Evolutionary conservation across 192 early-diverging fungal species (phyloP), one percentile per base, ranked within the genome.

Genomic region (Neocallimastix lanati): DNA sequence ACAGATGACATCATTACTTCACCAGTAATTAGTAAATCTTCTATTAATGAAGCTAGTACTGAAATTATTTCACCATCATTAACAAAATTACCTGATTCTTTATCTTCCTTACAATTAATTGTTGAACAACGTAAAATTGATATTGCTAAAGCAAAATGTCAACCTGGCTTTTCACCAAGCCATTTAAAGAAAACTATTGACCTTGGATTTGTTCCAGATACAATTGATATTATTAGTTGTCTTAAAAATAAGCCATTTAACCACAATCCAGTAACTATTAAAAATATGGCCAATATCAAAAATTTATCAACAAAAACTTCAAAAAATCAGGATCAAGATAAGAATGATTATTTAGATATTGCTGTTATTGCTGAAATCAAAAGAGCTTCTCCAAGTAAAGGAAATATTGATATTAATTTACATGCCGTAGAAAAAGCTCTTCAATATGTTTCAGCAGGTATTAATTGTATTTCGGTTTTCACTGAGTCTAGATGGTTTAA

Each of bases 401-500:
- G 97, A 28, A 88, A 93, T 79, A 98, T 99, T 81, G 90, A 93
- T 79, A 82, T 92, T 27, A 81, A 82, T 11, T 95, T 92, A 11
- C 93, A 97, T 82, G 96, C 98, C 0, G 92, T 94, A 13, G 90
- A 92, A 67, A 94, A 96, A 80, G 96, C 94, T 1, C 80, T 96
- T 12, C 82, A 82, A 50, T 99, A 99, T 82, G 94, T 96, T 0
- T 85, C 86, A 13, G 95, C 93, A 3, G 95, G 96, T n/a, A 96
- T 96, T 0, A 90, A 93, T 28, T 94, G 92, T 2, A 96, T 99
- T 79, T 97, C 96, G 78, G 98, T 99, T 12, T 85, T 99, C 85
- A 99, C 98, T 5, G 98, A 99, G 85, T 93, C 96, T 67, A 96
- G 91, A 76, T 99, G 98, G 98, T 99, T 99, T 89, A 96, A 96